Percentiles rank a stretch among this genome's conserved stretches.
Evolutionary conservation across 345 rosid genomes (phyloP).

Genomic region (Populus pruinosa): DNA sequence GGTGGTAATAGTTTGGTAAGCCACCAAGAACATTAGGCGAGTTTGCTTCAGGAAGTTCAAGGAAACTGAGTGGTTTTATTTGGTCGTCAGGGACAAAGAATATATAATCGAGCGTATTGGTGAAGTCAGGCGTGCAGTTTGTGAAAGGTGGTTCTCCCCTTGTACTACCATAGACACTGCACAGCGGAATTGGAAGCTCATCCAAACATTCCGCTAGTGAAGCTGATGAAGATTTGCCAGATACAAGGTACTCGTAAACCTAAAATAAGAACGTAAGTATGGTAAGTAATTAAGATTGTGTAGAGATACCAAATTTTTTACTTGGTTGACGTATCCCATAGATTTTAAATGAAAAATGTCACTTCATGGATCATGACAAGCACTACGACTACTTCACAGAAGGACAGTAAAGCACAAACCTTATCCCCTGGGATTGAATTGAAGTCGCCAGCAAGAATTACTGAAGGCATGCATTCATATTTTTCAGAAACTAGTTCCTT

Average conservation of each 20-base stretch:
- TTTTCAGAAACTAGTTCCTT: slow-evolving; percentile 48
- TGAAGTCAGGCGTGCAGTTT: slow-evolving; percentile 83
- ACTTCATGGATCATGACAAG: background rate
- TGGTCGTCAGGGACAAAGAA: slow-evolving; percentile 59
- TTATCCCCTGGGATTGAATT: slow-evolving; percentile 81
- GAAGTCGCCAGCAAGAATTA: slow-evolving; percentile 84
- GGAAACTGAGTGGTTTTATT: slow-evolving; percentile 58
- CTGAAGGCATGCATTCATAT: slow-evolving; percentile 58
- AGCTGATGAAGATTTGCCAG: slow-evolving; percentile 37
- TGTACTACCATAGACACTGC: slow-evolving; percentile 60
- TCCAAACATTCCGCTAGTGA: slow-evolving; percentile 37
- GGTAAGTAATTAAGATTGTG: background rate
- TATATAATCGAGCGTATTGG: slow-evolving; percentile 76
- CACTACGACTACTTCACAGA: background rate
- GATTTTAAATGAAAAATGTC: too few relatives aligned
- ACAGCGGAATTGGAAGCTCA: slow-evolving; percentile 55
- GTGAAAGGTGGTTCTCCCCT: slow-evolving; percentile 88
- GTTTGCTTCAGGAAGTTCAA: slow-evolving; percentile 58
- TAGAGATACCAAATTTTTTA: too few relatives aligned
- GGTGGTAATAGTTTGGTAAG: slow-evolving; percentile 77
- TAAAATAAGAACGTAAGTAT: slow-evolving; percentile 22
- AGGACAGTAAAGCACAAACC: slow-evolving; percentile 32
- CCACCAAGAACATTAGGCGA: slow-evolving; percentile 59
- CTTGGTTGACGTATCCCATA: too few relatives aligned
- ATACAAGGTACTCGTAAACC: slow-evolving; percentile 78